Evolutionary conservation across 805 yeast genomes (phyloP).

Genomic region (Wickerhamia fluorescens): DNA sequence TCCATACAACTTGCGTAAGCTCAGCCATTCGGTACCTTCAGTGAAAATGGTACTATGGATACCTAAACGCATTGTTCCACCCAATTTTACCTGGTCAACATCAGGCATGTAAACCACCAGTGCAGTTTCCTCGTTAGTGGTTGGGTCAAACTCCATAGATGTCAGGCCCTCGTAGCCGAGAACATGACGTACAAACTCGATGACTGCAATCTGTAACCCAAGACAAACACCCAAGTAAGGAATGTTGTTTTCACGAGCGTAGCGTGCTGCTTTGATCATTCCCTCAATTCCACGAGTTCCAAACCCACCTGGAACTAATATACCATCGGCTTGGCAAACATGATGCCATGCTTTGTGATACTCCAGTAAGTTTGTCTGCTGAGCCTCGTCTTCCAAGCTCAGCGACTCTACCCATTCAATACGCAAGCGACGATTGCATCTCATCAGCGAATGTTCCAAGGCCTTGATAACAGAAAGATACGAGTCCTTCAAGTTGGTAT

Average conservation of each 20-base stretch:
- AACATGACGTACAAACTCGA: conserved; percentile 82
- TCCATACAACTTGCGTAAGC: conserved; percentile 74
- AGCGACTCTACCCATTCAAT: conserved; percentile 96
- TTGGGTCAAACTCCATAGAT: conserved; percentile 74
- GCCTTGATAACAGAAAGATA: conserved; percentile 93
- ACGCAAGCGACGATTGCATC: conserved; percentile 73
- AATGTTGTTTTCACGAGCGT: conserved; percentile 93
- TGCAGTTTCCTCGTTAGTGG: conserved; percentile 53
- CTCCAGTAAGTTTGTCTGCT: conserved; percentile 56
- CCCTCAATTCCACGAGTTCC: conserved; percentile 98
- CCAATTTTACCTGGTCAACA: conserved; percentile 88
- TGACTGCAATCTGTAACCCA: conserved; percentile 95
- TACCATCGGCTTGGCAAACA: conserved; percentile 91
- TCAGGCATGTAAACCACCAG: conserved; percentile 98
- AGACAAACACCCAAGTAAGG: conserved; percentile 97
- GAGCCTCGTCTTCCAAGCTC: conserved; percentile 73
- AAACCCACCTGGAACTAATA: conserved; percentile 97
- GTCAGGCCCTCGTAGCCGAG: conserved; percentile 62
- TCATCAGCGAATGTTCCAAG: conserved; percentile 91
- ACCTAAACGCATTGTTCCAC: conserved; percentile 99
- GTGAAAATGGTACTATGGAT: conserved; percentile 83
- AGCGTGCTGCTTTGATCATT: conserved; percentile 92
- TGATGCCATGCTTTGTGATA: conserved; percentile 95
- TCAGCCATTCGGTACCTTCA: conserved; percentile 56
- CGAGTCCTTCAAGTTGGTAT: conserved; percentile 91